phyloP scores from a whole-genome alignment of 2,329 filamentous ascomycete species.

The Trichoderma koningiopsis region DNA sequence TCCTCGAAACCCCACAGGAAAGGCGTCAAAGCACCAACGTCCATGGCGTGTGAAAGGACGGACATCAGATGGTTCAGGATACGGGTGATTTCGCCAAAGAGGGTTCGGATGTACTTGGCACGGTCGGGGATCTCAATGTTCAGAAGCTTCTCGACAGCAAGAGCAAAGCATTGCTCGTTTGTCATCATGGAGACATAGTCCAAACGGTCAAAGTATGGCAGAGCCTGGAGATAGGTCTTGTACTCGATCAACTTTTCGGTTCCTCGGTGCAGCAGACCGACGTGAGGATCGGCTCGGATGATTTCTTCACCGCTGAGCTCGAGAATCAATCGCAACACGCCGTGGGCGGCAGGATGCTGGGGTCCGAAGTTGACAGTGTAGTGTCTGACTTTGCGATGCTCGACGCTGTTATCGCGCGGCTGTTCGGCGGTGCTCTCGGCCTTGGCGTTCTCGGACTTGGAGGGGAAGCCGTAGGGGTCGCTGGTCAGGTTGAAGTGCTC shows the following conservation, averaged over 20 bases:
- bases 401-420: slow-evolving; percentile 51
- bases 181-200: slow-evolving; percentile 99
- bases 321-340: slow-evolving; percentile 94
- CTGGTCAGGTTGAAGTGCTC: slow-evolving; percentile 60
- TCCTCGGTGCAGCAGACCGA: slow-evolving; percentile 91
- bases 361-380: slow-evolving; percentile 99
- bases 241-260: slow-evolving; percentile 99
- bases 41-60: slow-evolving; percentile 95
- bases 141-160: slow-evolving; percentile 96
- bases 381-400: slow-evolving; percentile 85
- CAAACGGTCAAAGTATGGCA: slow-evolving; percentile 97
- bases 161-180: slow-evolving; percentile 95
- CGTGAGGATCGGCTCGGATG: slow-evolving; percentile 92
- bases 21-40: slow-evolving; percentile 94
- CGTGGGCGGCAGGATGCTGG: slow-evolving; percentile 97
- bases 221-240: slow-evolving; percentile 96
- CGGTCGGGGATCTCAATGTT: slow-evolving; percentile 95
- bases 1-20: slow-evolving; percentile 99
- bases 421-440: slow-evolving; percentile 49
- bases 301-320: slow-evolving; percentile 98
- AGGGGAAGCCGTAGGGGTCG: slow-evolving; percentile 52
- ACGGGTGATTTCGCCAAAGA: slow-evolving; percentile 95
- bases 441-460: slow-evolving; percentile 44
- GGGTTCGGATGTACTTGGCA: slow-evolving; percentile 93
- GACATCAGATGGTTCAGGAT: slow-evolving; percentile 98